These are phyloP conservation scores for Gracilariopsis chorda DNA, from an alignment of 23 red algal genomes.

Conservation along the genomic window DNA sequence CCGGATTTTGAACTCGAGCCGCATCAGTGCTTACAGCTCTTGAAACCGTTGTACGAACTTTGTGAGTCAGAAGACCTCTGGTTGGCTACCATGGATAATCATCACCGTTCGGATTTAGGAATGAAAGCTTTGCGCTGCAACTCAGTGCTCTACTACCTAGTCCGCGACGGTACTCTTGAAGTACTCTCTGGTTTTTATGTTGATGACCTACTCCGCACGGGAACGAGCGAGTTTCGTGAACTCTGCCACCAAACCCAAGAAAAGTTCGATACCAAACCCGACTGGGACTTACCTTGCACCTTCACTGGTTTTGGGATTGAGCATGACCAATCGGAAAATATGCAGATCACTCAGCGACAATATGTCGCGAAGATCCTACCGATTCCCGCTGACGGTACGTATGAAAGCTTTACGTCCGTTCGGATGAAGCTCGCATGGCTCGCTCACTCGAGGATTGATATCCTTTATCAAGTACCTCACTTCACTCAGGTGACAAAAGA, in stretches of 20 bases:
- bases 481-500: too few relatives aligned
- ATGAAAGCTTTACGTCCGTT: too few relatives aligned
- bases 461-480: too few relatives aligned
- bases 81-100: neutral
- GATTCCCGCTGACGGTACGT: too few relatives aligned
- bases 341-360: too few relatives aligned
- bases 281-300: neutral
- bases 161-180: neutral
- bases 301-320: conserved; percentile 10
- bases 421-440: too few relatives aligned
- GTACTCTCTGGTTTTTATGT: neutral
- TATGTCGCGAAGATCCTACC: too few relatives aligned
- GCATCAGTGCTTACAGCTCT: neutral
- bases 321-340: neutral
- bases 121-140: conserved; percentile 6
- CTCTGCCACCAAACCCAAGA: neutral
- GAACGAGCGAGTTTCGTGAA: neutral
- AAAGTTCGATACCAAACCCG: neutral
- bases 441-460: too few relatives aligned
- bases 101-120: conserved; percentile 12
- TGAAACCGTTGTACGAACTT: neutral
- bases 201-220: neutral
- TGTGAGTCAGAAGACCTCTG: conserved; percentile 7
- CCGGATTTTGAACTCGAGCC: neutral
- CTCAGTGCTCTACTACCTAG: neutral